These are phyloP conservation scores for Colletotrichum phormii DNA, from an alignment of 2,329 filamentous ascomycete species.

Conservation along the genomic window DNA sequence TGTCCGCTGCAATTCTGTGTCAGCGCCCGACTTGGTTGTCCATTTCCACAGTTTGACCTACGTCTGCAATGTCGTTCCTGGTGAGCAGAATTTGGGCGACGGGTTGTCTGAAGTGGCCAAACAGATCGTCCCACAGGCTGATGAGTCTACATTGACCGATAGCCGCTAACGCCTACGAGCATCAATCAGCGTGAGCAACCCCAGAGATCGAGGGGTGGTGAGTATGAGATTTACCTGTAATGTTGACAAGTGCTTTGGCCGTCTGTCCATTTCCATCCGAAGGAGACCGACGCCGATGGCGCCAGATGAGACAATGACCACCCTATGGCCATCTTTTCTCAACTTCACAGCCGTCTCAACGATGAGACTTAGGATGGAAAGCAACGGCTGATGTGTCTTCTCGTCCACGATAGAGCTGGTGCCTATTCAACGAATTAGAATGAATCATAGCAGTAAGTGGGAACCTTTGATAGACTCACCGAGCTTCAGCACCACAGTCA, in stretches of 20 bases:
- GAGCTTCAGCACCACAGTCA: constrained; percentile 88
- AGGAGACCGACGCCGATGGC: constrained; percentile 94
- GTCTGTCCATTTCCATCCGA: constrained; percentile 87
- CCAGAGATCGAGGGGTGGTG: background rate
- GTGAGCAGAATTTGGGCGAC: constrained; percentile 96
- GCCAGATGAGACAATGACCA: constrained; percentile 96
- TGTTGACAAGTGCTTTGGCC: constrained; percentile 90
- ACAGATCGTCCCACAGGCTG: constrained; percentile 94
- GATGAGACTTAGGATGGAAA: constrained; percentile 91
- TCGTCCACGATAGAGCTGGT: constrained; percentile 99
- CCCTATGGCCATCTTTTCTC: constrained; percentile 89
- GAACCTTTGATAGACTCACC: constrained; percentile 63
- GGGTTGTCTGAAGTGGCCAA: constrained; percentile 87
- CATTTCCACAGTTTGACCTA: constrained; percentile 54
- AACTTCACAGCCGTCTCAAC: constrained; percentile 93
- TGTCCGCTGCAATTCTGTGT: constrained; percentile 69
- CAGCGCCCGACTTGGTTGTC: constrained; percentile 10
- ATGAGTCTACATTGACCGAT: constrained; percentile 97
- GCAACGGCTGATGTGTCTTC: constrained; percentile 89
- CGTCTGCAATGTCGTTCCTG: constrained; percentile 94
- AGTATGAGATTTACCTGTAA: constrained; percentile 71
- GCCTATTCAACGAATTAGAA: constrained; percentile 64
- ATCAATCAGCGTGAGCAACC: constrained; percentile 7
- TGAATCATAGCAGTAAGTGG: background rate
- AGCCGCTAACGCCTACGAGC: constrained; percentile 80